Evolutionary conservation across 805 yeast species (phyloP), one percentile per base, ranked within the genome.

Genomic region (Kluyveromyces aestuarii): DNA sequence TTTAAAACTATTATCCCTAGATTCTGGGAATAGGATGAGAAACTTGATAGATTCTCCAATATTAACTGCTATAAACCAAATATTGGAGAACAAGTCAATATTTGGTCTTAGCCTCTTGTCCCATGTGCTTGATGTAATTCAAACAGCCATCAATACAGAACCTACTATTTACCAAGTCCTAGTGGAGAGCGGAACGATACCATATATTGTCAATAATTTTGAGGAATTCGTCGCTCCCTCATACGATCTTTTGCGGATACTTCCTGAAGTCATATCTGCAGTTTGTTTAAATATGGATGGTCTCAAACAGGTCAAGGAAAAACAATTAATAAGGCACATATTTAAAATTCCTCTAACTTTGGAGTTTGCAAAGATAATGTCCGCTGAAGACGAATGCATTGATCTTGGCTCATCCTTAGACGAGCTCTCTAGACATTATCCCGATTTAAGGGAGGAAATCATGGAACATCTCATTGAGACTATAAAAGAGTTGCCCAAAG

Each of bases 101-200:
- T 87, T 88, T 69, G 96, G 96, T 0, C 77, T 80, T 38, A 73
- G 79, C 14, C 64, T 87, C 13, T 63, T 86, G 13, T 71, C 86
- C 0, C 71, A 77, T 19, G 75, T 86, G 0, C 62, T 90, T 37
- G 82, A 80, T 51, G 76, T 82, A 11, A 73, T 88, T 18, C 76
- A 83, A 39, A 75, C 76, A 11, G 86, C 88, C 50, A 80, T 90
- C 27, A 91, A 90, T 61, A 85, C 84, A 55, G 97, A 91, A 58
- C 96, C 97, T 8, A 88, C 96, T 0, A 87, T 96, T 3, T 90
- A 76, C 58, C 75, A 84, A 2, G 81, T 90, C 40, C 72, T 90
- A 54, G 81, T 79, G 39, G 98, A 90, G 62, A 83, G 95, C 0
- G 77, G 79, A 0, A 79, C 86, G 1, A 79, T 90, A 37, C 84